A percentile compares a stretch with the other conserved stretches of the same genome.
phyloP scores from a whole-genome alignment of 176 grass and related monocot species.

The Oryza meridionalis region DNA sequence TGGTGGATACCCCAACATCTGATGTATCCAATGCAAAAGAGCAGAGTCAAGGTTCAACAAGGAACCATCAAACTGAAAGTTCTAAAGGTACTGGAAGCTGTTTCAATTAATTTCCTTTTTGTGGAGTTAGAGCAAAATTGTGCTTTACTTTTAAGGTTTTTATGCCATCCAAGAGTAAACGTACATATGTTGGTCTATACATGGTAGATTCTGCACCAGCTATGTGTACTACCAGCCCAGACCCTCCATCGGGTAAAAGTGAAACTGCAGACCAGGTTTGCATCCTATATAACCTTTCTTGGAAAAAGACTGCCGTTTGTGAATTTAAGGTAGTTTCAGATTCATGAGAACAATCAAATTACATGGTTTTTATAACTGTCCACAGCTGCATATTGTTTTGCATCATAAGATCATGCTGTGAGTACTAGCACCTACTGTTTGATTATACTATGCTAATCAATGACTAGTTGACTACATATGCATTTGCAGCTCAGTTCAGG shows the following conservation, averaged over 20 bases:
- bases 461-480: not conserved
- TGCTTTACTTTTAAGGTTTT: conserved; percentile 4
- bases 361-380: not conserved
- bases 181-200: conserved; percentile 27
- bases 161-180: not conserved
- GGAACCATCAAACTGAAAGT: conserved; percentile 20
- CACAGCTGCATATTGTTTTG: not conserved
- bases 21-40: conserved; percentile 24
- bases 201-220: conserved; percentile 30
- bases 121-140: not conserved
- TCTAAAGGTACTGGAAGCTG: conserved; percentile 37
- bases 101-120: not conserved
- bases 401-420: not conserved
- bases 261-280: conserved; percentile 47
- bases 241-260: not conserved
- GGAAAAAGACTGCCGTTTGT: not conserved
- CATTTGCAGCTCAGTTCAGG: conserved; percentile 34
- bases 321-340: not conserved
- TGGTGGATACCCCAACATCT: conserved; percentile 27
- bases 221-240: not conserved
- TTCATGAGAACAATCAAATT: conserved; percentile 4
- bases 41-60: conserved; percentile 31
- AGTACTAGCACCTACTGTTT: not conserved
- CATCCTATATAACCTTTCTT: conserved; percentile 6
- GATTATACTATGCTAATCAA: not conserved